phyloP scores from a whole-genome alignment of 305 asterid species.

The Ilex paraguariensis region DNA sequence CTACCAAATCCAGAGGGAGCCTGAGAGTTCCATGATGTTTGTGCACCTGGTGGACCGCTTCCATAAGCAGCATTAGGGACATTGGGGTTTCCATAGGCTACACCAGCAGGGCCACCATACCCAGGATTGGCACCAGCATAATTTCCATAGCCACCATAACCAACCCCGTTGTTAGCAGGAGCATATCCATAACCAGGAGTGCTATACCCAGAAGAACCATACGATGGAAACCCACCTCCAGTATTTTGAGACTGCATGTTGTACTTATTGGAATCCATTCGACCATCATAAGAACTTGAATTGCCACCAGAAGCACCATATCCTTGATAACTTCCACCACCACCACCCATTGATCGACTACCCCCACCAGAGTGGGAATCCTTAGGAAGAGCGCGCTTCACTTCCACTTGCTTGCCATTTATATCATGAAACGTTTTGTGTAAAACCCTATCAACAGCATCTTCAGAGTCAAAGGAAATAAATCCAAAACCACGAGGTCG shows the following conservation, averaged over 20 bases:
- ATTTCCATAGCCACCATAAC: conserved; percentile 65
- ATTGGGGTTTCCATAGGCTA: conserved; percentile 68
- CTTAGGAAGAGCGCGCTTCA: conserved; percentile 84
- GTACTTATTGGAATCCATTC: conserved; percentile 68
- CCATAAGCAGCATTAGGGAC: conserved; percentile 67
- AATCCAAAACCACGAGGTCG: conserved; percentile 93
- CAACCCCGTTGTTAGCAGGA: conserved; percentile 61
- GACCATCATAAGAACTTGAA: conserved; percentile 53
- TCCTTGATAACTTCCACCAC: conserved; percentile 61
- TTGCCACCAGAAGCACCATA: conserved; percentile 57
- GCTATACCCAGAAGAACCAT: conserved; percentile 66
- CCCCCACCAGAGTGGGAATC: conserved; percentile 60
- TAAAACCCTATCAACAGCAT: conserved; percentile 80
- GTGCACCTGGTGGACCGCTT: conserved; percentile 37
- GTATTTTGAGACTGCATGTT: conserved; percentile 57
- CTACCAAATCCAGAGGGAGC: conserved; percentile 69
- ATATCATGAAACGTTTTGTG: conserved; percentile 82
- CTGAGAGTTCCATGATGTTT: conserved; percentile 66
- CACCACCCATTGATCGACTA: conserved; percentile 38
- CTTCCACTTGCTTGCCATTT: conserved; percentile 81
- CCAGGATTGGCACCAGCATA: conserved; percentile 38
- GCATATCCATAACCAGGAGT: conserved; percentile 60
- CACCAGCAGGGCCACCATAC: conserved; percentile 47
- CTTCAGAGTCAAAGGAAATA: conserved; percentile 78
- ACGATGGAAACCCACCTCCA: conserved; percentile 66